phyloP scores from a whole-genome alignment of 768 basidiomycete genomes.

The Boletus vinaceobasis region DNA sequence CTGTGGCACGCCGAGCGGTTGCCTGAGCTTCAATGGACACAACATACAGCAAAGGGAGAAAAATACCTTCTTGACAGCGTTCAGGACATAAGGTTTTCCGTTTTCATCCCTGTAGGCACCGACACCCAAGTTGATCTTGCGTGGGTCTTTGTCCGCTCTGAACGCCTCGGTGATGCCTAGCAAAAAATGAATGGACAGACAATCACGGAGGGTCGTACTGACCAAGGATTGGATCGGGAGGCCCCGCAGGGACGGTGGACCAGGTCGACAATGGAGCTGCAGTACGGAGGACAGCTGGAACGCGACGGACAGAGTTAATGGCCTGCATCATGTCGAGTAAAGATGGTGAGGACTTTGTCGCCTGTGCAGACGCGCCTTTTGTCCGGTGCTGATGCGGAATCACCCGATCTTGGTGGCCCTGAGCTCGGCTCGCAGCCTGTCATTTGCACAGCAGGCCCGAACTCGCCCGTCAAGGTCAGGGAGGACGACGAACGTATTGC shows the following conservation, averaged over 20 bases:
- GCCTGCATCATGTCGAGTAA: constrained; percentile 36
- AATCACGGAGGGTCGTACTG: constrained; percentile 17
- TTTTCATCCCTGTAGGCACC: constrained; percentile 93
- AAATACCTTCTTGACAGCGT: constrained; percentile 78
- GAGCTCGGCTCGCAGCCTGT: constrained; percentile 1
- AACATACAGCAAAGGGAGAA: background rate
- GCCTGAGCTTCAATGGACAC: background rate
- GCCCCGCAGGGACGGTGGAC: constrained; percentile 80
- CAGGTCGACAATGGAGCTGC: constrained; percentile 63
- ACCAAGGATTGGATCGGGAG: constrained; percentile 94
- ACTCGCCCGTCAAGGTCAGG: background rate
- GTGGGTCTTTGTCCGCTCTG: constrained; percentile 89
- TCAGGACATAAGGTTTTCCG: constrained; percentile 93
- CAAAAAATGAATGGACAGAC: constrained; percentile 6
- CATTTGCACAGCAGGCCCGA: background rate
- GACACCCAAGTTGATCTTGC: constrained; percentile 97
- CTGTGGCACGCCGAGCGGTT: constrained; percentile 33
- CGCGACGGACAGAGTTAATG: constrained; percentile 47
- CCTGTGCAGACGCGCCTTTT: background rate
- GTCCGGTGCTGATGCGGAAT: constrained; percentile 10
- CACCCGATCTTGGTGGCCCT: constrained; percentile 4
- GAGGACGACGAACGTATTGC: background rate
- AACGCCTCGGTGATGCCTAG: constrained; percentile 92
- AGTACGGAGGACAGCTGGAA: constrained; percentile 37
- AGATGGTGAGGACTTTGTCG: background rate